These are phyloP conservation scores for Hypoxylon crocopeplum DNA, from an alignment of 495 filamentous ascomycete species.

Conservation along the genomic window DNA sequence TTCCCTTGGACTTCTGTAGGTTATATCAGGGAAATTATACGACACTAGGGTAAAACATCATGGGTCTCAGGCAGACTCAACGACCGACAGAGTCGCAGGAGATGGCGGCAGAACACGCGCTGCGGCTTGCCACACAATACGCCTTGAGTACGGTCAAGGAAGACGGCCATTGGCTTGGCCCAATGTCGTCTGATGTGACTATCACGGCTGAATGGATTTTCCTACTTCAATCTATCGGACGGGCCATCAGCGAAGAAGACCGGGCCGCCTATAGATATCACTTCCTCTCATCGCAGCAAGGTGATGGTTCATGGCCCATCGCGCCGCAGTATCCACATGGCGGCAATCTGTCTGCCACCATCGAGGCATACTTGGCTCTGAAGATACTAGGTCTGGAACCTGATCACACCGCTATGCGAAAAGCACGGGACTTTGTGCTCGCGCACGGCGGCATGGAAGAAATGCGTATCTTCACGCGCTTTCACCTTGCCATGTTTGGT, in stretches of 20 bases:
- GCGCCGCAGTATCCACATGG: constrained; percentile 39
- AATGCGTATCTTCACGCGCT: constrained; percentile 40
- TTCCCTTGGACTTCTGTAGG: too few species aligned
- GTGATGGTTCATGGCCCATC: constrained; percentile 51
- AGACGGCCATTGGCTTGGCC: constrained; percentile 52
- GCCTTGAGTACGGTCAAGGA: too few species aligned
- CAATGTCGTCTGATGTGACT: constrained; percentile 44
- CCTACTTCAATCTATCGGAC: neutral
- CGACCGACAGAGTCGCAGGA: too few species aligned
- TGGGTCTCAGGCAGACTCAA: too few species aligned
- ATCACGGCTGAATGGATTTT: constrained; percentile 50
- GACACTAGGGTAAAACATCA: too few species aligned
- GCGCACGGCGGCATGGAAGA: constrained; percentile 46
- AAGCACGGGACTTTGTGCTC: constrained; percentile 41
- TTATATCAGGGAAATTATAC: too few species aligned
- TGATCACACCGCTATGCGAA: constrained; percentile 33
- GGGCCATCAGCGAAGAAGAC: neutral
- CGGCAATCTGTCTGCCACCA: constrained; percentile 47
- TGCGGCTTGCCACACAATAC: too few species aligned
- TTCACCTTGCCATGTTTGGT: constrained; percentile 49
- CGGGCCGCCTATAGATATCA: neutral
- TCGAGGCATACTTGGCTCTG: constrained; percentile 52
- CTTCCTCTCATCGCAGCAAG: neutral
- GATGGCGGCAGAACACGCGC: too few species aligned
- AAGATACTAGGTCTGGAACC: constrained; percentile 44